These are phyloP conservation scores for Coniochaeta hoffmannii DNA, from an alignment of 2,329 filamentous ascomycete genomes.

Conservation along the genomic window DNA sequence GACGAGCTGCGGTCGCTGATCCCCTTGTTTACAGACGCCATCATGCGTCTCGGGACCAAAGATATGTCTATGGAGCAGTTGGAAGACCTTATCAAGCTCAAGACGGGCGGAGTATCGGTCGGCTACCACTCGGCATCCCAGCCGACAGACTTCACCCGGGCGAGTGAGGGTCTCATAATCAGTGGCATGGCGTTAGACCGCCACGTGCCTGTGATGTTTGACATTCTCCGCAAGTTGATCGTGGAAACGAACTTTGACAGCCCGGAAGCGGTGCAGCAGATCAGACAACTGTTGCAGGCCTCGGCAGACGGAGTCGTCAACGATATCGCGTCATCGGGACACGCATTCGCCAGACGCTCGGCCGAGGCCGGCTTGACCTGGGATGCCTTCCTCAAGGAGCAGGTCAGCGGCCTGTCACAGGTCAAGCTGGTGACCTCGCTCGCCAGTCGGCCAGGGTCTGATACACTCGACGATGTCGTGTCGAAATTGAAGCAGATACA, in stretches of 20 bases:
- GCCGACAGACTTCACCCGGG: constrained; percentile 61
- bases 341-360: constrained; percentile 76
- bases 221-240: constrained; percentile 72
- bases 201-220: constrained; percentile 87
- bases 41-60: constrained; percentile 89
- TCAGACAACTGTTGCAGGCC: constrained; percentile 79
- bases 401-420: constrained; percentile 85
- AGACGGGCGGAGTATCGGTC: constrained; percentile 84
- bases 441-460: constrained; percentile 61
- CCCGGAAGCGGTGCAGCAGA: constrained; percentile 70
- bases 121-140: constrained; percentile 78
- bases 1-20: constrained; percentile 78
- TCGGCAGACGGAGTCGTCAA: constrained; percentile 87
- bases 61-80: constrained; percentile 87
- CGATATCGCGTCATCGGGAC: constrained; percentile 82
- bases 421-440: constrained; percentile 76
- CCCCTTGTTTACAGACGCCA: constrained; percentile 82
- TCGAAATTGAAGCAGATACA: constrained; percentile 82
- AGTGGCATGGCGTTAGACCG: constrained; percentile 82
- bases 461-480: constrained; percentile 68
- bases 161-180: constrained; percentile 75
- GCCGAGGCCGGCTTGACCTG: constrained; percentile 74
- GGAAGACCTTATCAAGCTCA: constrained; percentile 92
- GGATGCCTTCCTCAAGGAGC: constrained; percentile 67
- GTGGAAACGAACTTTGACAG: constrained; percentile 86